These are phyloP conservation scores for Xanthoceras sorbifolium DNA, from an alignment of 345 rosid genomes.

Conservation along the genomic window DNA sequence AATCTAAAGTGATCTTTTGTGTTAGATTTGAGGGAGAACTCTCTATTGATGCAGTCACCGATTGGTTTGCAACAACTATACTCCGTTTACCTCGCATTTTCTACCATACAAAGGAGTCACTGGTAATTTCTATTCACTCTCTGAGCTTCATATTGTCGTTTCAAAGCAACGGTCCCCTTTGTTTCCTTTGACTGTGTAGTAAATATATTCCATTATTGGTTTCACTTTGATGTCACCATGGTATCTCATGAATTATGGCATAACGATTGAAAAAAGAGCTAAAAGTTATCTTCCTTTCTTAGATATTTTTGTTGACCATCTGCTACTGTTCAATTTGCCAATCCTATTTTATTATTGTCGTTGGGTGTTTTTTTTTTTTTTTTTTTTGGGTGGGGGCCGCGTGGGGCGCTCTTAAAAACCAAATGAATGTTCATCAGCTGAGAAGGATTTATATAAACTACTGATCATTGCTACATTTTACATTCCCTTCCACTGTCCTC, in stretches of 20 bases:
- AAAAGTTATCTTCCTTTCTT: neutral
- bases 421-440: no score
- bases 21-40: conserved; percentile 76
- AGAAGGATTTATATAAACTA: no score
- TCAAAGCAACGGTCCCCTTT: neutral
- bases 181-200: neutral
- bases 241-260: neutral
- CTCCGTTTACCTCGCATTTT: conserved; percentile 83
- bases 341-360: no score
- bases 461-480: no score
- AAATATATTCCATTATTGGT: neutral
- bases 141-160: neutral
- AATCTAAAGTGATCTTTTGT: conserved; percentile 14
- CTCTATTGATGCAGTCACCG: conserved; percentile 70
- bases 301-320: neutral
- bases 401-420: no score
- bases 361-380: no score
- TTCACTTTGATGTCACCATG: neutral
- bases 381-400: no score
- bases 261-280: neutral
- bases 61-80: conserved; percentile 78
- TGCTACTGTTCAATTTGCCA: neutral
- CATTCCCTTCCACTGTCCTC: no score
- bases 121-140: conserved; percentile 49
- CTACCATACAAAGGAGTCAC: conserved; percentile 78